These are phyloP conservation scores for Fusarium acutatum DNA, from an alignment of 2,329 filamentous ascomycete genomes.

Conservation along the genomic window DNA sequence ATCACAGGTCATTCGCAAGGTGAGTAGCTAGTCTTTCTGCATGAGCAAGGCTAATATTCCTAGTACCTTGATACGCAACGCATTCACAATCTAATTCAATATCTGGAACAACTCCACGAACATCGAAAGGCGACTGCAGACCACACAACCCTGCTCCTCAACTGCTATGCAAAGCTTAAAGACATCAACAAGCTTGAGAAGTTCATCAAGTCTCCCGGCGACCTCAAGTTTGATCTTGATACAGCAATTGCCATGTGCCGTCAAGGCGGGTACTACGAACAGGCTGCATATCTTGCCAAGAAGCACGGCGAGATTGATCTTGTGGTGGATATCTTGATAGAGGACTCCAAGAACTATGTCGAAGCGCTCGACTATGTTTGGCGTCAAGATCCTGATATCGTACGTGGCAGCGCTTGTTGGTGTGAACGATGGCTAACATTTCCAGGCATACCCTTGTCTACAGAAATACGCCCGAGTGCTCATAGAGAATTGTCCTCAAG, in stretches of 20 bases:
- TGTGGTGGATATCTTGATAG: conserved; percentile 94
- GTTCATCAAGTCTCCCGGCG: conserved; percentile 94
- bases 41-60: conserved; percentile 38
- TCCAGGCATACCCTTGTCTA: conserved; percentile 81
- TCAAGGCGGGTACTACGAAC: conserved; percentile 95
- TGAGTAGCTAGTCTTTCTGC: conserved; percentile 42
- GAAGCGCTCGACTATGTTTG: conserved; percentile 93
- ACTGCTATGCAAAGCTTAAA: conserved; percentile 98
- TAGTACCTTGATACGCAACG: conserved; percentile 95
- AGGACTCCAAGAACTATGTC: conserved; percentile 89
- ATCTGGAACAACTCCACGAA: conserved; percentile 94
- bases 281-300: conserved; percentile 93
- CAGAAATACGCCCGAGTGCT: conserved; percentile 96
- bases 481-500: conserved; percentile 83
- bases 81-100: conserved; percentile 97
- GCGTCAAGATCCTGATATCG: conserved; percentile 80
- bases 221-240: conserved; percentile 95
- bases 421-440: conserved; percentile 42
- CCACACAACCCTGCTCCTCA: conserved; percentile 91
- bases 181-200: conserved; percentile 95
- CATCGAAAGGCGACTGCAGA: conserved; percentile 93
- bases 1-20: conserved; percentile 94
- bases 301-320: conserved; percentile 94
- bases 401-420: conserved; percentile 51
- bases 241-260: conserved; percentile 98